Conservation (phyloP, 75 land plant species). For the Isoetes taiwanensis region DNA sequence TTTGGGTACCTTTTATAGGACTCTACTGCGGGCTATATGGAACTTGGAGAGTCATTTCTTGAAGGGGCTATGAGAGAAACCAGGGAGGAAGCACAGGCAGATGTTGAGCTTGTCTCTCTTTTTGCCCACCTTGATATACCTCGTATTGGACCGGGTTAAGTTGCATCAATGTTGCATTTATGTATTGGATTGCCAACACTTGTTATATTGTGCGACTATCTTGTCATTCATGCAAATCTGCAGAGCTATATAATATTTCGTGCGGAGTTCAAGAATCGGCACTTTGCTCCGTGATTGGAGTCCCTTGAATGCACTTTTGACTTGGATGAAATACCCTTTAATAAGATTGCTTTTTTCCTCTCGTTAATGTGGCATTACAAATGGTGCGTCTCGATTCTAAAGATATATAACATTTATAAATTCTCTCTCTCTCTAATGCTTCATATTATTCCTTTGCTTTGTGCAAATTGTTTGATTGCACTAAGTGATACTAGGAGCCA, state of each 20-base stretch:
- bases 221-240: too few relatives aligned
- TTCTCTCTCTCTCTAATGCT: neutral
- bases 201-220: neutral
- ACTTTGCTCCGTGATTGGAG: constrained; percentile 83
- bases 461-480: too few relatives aligned
- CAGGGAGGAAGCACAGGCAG: constrained; percentile 83
- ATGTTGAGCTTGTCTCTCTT: constrained; percentile 72
- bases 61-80: constrained; percentile 92
- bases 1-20: constrained; percentile 28
- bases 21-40: constrained; percentile 91
- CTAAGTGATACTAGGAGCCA: too few relatives aligned
- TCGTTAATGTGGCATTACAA: constrained; percentile 62
- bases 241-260: constrained; percentile 94
- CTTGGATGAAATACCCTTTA: constrained; percentile 80
- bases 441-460: too few relatives aligned
- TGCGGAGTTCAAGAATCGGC: constrained; percentile 63
- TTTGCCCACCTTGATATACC: constrained; percentile 98
- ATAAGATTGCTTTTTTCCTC: constrained; percentile 80
- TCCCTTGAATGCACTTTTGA: constrained; percentile 73
- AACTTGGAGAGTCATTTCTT: constrained; percentile 83
- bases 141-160: constrained; percentile 78
- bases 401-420: neutral
- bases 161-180: too few relatives aligned
- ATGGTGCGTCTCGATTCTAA: constrained; percentile 39
- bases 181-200: too few relatives aligned